Percentiles rank a stretch among this genome's conserved stretches.
phyloP scores from a whole-genome alignment of 164 flowering plant species.

The Chloranthus sessilifolius region DNA sequence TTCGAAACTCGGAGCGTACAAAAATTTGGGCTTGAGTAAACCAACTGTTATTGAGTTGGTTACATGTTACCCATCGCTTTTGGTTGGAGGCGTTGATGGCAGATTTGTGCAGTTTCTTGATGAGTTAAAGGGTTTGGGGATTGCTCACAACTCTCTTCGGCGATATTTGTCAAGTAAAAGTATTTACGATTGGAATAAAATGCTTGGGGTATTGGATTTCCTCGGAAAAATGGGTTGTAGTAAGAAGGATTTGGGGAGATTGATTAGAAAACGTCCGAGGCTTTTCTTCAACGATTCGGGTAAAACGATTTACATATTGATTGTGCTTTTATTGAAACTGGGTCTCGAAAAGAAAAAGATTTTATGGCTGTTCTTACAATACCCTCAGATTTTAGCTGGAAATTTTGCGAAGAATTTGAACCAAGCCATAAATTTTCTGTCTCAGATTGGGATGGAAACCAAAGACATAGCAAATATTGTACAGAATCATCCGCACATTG shows the following conservation, averaged over 20 bases:
- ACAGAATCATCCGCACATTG: conserved; percentile 24
- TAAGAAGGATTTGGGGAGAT: conserved; percentile 28
- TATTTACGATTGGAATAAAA: conserved; percentile 43
- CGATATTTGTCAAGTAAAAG: conserved; percentile 25
- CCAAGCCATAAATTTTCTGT: conserved; percentile 32
- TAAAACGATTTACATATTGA: conserved; percentile 17
- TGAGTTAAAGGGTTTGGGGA: conserved; percentile 34
- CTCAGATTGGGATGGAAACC: conserved; percentile 43
- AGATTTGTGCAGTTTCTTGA: conserved; percentile 35
- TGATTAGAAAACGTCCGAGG: conserved; percentile 34
- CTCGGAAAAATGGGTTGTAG: conserved; percentile 33
- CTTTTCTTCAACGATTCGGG: conserved; percentile 56
- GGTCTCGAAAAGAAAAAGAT: conserved; percentile 34
- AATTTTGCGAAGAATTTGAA: conserved; percentile 40
- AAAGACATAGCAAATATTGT: conserved; percentile 39
- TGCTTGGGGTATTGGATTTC: conserved; percentile 31
- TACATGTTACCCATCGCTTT: conserved; percentile 41
- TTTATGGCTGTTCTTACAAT: conserved; percentile 27
- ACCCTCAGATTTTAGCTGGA: conserved; percentile 33
- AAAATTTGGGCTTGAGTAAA: conserved; percentile 36
- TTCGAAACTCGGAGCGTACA: conserved; percentile 10
- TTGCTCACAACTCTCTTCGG: conserved; percentile 35
- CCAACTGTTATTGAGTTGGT: conserved; percentile 30
- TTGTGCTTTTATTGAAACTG: conserved; percentile 45
- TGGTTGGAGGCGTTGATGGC: conserved; percentile 33